These are phyloP conservation scores for Durio zibethinus DNA, from an alignment of 345 rosid genomes.

Conservation along the genomic window DNA sequence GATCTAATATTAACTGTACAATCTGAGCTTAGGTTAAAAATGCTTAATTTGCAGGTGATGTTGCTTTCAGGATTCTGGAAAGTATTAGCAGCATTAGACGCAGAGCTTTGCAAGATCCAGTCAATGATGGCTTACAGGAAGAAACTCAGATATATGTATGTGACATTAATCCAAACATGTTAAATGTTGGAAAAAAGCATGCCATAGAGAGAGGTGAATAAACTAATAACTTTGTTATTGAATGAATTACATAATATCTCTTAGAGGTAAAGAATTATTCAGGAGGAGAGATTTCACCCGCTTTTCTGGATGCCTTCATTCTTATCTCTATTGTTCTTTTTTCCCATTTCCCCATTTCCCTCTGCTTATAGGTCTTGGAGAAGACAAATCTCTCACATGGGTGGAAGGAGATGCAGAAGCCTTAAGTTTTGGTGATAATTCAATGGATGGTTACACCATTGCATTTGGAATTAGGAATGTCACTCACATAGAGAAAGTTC, in stretches of 20 bases:
- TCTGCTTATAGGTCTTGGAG: slow-evolving; percentile 35
- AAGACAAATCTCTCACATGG: slow-evolving; percentile 71
- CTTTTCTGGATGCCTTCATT: background rate
- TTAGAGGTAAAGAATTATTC: background rate
- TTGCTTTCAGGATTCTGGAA: slow-evolving; percentile 85
- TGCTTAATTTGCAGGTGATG: slow-evolving; percentile 66
- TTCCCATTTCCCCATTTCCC: background rate
- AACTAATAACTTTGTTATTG: background rate
- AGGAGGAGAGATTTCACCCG: slow-evolving; percentile 11
- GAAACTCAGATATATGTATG: slow-evolving; percentile 82
- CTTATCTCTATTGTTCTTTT: background rate
- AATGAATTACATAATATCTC: background rate
- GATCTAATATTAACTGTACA: background rate
- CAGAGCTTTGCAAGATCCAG: slow-evolving; percentile 57
- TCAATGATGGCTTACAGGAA: slow-evolving; percentile 55
- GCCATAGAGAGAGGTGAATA: slow-evolving; percentile 73
- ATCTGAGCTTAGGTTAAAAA: slow-evolving; percentile 7
- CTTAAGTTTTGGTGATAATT: slow-evolving; percentile 60
- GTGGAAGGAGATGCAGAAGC: slow-evolving; percentile 94
- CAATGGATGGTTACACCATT: slow-evolving; percentile 94
- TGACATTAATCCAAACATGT: slow-evolving; percentile 92
- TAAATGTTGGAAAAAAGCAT: slow-evolving; percentile 77
- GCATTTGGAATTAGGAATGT: slow-evolving; percentile 99
- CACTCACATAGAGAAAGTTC: slow-evolving; percentile 90
- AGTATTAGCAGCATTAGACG: slow-evolving; percentile 44